These are phyloP conservation scores for Xylaria hypoxylon DNA, from an alignment of 2,329 filamentous ascomycete genomes.

Conservation along the genomic window DNA sequence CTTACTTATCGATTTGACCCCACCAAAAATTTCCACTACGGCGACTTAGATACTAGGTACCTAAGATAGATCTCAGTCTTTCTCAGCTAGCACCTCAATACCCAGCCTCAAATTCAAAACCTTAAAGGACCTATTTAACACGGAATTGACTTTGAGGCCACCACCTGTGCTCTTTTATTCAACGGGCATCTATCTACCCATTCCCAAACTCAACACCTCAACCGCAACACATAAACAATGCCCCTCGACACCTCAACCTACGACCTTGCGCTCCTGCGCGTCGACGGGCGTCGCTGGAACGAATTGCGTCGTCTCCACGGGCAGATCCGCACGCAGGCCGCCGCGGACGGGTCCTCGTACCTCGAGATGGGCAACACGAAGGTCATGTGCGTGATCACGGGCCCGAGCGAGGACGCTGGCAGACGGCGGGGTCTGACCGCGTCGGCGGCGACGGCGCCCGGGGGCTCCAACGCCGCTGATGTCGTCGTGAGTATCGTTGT, in stretches of 20 bases:
- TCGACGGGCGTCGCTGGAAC: slow-evolving; percentile 93
- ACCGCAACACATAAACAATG: slow-evolving; percentile 64
- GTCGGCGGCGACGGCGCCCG: slow-evolving; percentile 31
- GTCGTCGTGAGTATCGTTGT: slow-evolving; percentile 86
- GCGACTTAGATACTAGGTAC: too few species aligned
- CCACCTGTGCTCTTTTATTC: neutral
- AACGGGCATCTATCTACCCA: neutral
- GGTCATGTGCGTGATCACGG: slow-evolving; percentile 90
- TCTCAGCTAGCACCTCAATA: neutral
- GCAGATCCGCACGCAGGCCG: slow-evolving; percentile 90
- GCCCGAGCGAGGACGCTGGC: slow-evolving; percentile 76
- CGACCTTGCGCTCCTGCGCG: slow-evolving; percentile 83
- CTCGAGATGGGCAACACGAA: slow-evolving; percentile 98
- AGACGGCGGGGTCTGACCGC: slow-evolving; percentile 51
- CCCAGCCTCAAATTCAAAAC: neutral
- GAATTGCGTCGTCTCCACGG: slow-evolving; percentile 90
- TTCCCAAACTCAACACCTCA: neutral
- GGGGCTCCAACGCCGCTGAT: slow-evolving; percentile 64
- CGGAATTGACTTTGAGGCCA: neutral
- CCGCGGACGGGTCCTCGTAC: slow-evolving; percentile 92
- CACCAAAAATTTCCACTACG: slow-evolving; percentile 30
- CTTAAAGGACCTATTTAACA: neutral
- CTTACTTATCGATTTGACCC: slow-evolving; percentile 29
- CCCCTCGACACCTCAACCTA: slow-evolving; percentile 96
- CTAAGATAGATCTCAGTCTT: neutral